These are phyloP conservation scores for Camellia japonica DNA, from an alignment of 148 eudicot genomes.

Conservation along the genomic window DNA sequence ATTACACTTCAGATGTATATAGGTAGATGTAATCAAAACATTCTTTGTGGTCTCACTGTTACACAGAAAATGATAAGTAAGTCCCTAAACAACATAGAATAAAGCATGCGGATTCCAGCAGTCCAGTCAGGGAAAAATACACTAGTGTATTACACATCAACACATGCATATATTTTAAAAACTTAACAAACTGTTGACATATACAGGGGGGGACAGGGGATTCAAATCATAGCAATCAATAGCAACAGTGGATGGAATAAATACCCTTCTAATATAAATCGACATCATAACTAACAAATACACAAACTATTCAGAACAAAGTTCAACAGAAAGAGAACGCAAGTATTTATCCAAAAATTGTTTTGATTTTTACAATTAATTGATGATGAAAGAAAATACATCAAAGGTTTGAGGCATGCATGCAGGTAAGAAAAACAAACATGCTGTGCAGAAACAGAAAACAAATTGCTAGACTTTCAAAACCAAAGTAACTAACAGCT, in stretches of 20 bases:
- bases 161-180: neutral
- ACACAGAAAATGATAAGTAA: constrained; percentile 16
- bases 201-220: neutral
- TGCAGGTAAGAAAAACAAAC: no score
- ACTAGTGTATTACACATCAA: neutral
- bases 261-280: no score
- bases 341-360: no score
- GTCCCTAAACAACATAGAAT: neutral
- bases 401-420: no score
- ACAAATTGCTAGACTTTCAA: no score
- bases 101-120: neutral
- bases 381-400: no score
- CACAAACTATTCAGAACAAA: no score
- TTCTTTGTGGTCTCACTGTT: constrained; percentile 89
- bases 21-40: constrained; percentile 79
- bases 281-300: no score
- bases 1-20: constrained; percentile 72
- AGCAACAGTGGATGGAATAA: neutral
- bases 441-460: no score
- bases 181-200: neutral
- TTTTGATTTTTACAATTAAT: no score
- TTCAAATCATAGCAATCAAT: constrained; percentile 1
- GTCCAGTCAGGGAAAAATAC: no score
- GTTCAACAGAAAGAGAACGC: no score
- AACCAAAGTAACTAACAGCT: neutral